Percentiles rank a stretch among this genome's conserved stretches.
Evolutionary conservation across 257 asterid species (phyloP).

Genomic region (Agastache rugosa): DNA sequence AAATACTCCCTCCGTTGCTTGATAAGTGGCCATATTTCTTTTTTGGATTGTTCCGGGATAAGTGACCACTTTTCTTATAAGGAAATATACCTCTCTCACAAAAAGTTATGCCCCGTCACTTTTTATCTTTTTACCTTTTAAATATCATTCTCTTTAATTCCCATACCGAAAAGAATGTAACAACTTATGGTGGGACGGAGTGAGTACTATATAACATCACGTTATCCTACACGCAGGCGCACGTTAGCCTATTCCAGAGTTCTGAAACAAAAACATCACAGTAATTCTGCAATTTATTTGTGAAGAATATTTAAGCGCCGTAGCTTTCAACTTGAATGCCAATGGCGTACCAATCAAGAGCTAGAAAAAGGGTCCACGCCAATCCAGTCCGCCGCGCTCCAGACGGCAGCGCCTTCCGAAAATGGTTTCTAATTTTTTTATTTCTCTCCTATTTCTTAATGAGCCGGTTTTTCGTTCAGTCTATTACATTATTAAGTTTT

Average conservation of each 20-base stretch:
- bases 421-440: slow-evolving; percentile 45
- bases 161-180: too few relatives aligned
- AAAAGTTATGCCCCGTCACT: too few relatives aligned
- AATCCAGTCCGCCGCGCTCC: slow-evolving; percentile 58
- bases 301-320: neutral
- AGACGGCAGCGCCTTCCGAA: slow-evolving; percentile 71
- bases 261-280: neutral
- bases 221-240: slow-evolving; percentile 16
- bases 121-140: too few relatives aligned
- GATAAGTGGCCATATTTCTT: too few relatives aligned
- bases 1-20: too few relatives aligned
- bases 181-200: too few relatives aligned
- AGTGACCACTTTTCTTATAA: too few relatives aligned
- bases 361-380: slow-evolving; percentile 55
- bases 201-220: too few relatives aligned
- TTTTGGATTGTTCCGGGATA: too few relatives aligned
- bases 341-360: slow-evolving; percentile 50
- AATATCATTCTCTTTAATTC: too few relatives aligned
- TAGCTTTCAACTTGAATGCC: slow-evolving; percentile 17
- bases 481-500: neutral
- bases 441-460: neutral
- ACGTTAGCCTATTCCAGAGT: slow-evolving; percentile 9
- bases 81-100: too few relatives aligned
- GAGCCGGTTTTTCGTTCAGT: neutral
- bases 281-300: neutral